These are phyloP conservation scores for Metschnikowia orientalis DNA, from an alignment of 805 yeast species.

Conservation along the genomic window DNA sequence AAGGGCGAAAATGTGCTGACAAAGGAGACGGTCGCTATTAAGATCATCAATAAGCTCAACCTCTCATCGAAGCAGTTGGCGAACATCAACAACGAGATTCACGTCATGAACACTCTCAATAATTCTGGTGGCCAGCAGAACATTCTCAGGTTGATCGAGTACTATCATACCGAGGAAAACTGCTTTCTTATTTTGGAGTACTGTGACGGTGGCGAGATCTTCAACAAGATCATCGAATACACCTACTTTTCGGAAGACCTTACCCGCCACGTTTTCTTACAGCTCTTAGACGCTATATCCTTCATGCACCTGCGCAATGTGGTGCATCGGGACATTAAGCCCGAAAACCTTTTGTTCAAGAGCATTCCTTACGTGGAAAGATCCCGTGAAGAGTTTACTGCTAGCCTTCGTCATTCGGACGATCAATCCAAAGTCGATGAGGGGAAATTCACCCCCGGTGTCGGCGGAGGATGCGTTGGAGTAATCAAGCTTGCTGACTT, in stretches of 20 bases:
- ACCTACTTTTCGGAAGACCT: slow-evolving; percentile 65
- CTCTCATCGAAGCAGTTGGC: slow-evolving; percentile 58
- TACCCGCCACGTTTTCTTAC: slow-evolving; percentile 58
- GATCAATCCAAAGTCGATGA: slow-evolving; percentile 77
- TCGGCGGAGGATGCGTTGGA: slow-evolving; percentile 94
- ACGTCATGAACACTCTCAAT: slow-evolving; percentile 59
- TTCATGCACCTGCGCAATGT: slow-evolving; percentile 73
- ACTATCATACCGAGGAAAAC: slow-evolving; percentile 55
- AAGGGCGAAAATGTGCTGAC: slow-evolving; percentile 45
- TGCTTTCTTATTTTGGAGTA: slow-evolving; percentile 71
- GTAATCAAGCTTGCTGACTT: slow-evolving; percentile 88
- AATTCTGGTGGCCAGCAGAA: slow-evolving; percentile 48
- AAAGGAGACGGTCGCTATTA: slow-evolving; percentile 46
- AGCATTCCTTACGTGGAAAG: slow-evolving; percentile 47
- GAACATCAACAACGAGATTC: slow-evolving; percentile 75
- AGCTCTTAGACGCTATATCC: slow-evolving; percentile 59
- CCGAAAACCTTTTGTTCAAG: slow-evolving; percentile 67
- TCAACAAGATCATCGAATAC: slow-evolving; percentile 60
- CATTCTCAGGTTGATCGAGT: slow-evolving; percentile 60
- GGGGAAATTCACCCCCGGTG: slow-evolving; percentile 72
- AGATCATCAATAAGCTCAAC: slow-evolving; percentile 63
- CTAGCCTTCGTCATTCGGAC: slow-evolving; percentile 56
- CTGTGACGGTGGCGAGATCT: slow-evolving; percentile 74
- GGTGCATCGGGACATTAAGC: slow-evolving; percentile 80
- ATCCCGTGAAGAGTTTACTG: slow-evolving; percentile 37